Conservation (phyloP, 1,139 yeast genomes). For the Candida sojae region DNA sequence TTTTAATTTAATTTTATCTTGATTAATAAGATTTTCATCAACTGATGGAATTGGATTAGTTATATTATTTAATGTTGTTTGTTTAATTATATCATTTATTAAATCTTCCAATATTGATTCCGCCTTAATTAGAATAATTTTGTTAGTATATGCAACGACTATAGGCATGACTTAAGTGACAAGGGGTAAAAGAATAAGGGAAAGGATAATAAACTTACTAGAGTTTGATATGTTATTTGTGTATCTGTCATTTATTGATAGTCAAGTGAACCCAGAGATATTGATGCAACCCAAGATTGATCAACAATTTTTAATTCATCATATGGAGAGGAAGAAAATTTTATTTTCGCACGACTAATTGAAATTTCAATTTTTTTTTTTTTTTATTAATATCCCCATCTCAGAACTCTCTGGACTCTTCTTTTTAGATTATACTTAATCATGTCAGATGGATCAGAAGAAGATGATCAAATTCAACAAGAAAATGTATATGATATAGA, state of each 20-base stretch:
- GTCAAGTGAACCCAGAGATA: no score
- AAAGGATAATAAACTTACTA: slow-evolving; percentile 15
- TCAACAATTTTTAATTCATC: no score
- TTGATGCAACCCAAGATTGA: no score
- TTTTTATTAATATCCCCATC: no score
- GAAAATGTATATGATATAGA: slow-evolving; percentile 26
- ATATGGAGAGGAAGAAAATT: no score
- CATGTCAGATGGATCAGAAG: neutral
- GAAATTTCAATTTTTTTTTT: no score
- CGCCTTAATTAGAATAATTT: slow-evolving; percentile 21
- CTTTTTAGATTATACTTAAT: no score
- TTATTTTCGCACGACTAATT: neutral
- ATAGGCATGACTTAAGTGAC: no score
- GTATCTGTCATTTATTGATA: slow-evolving; percentile 14
- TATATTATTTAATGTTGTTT: slow-evolving; percentile 31
- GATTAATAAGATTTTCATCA: slow-evolving; percentile 40
- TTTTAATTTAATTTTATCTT: slow-evolving; percentile 43
- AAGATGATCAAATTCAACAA: slow-evolving; percentile 8
- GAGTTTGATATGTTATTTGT: slow-evolving; percentile 17
- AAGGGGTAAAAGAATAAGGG: neutral
- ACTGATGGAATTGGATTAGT: slow-evolving; percentile 28
- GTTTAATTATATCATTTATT: slow-evolving; percentile 35
- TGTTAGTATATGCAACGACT: neutral
- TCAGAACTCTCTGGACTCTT: no score
- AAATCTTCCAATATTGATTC: slow-evolving; percentile 35